Percentiles rank a stretch among this genome's conserved stretches.
Conservation (phyloP, 2,329 filamentous ascomycete genomes). For the Calonectria hongkongensis region DNA sequence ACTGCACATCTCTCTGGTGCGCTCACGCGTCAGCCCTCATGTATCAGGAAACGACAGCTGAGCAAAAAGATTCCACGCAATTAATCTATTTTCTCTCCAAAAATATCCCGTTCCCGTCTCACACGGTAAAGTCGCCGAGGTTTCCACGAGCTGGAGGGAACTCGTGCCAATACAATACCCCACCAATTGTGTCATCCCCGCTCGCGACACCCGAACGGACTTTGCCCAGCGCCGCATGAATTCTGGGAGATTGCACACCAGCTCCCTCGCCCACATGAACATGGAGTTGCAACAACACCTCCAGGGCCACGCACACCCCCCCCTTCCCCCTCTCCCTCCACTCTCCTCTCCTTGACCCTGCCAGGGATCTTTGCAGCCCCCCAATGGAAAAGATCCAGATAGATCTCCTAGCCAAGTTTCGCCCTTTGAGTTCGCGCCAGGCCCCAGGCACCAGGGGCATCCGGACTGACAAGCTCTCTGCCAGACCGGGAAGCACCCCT, state of each 20-base stretch:
- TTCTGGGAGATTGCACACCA: constrained; percentile 51
- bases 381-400: not conserved
- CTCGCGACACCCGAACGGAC: constrained; percentile 39
- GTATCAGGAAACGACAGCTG: not conserved
- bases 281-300: too few relatives aligned
- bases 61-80: not conserved
- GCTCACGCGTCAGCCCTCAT: not conserved
- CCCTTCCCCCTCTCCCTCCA: not conserved
- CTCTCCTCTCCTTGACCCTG: not conserved
- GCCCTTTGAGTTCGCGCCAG: constrained; percentile 24
- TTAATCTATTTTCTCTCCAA: constrained; percentile 6
- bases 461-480: not conserved
- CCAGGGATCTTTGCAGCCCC: not conserved
- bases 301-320: constrained; percentile 4
- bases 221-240: constrained; percentile 51
- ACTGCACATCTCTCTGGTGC: too few relatives aligned
- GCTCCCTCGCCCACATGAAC: too few relatives aligned
- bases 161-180: constrained; percentile 28
- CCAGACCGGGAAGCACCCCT: not conserved
- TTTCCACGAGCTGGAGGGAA: constrained; percentile 17
- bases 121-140: too few relatives aligned
- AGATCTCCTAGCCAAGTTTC: too few relatives aligned
- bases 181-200: constrained; percentile 26
- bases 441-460: not conserved
- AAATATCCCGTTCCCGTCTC: not conserved